phyloP scores from a whole-genome alignment of 345 rosid genomes.

The Clarkia xantiana region DNA sequence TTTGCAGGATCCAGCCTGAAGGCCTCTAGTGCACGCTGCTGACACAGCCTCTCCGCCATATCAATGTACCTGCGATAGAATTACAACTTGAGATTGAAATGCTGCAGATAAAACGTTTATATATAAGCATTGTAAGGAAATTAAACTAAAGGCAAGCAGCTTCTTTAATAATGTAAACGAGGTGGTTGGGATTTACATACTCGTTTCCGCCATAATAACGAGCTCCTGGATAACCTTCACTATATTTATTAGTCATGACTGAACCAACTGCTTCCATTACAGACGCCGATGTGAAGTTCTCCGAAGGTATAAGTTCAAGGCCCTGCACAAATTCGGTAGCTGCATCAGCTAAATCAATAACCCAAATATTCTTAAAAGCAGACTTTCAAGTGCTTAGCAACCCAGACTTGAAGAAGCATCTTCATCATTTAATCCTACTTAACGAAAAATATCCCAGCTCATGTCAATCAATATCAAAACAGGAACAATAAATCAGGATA shows the following conservation, averaged over 20 bases:
- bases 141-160: not conserved
- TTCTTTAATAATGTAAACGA: not conserved
- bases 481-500: not conserved
- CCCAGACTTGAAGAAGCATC: no score
- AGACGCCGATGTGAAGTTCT: slow-evolving; percentile 83
- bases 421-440: no score
- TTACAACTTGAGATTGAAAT: not conserved
- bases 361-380: no score
- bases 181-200: slow-evolving; percentile 22
- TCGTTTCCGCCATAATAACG: slow-evolving; percentile 95
- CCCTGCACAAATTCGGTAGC: slow-evolving; percentile 28
- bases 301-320: slow-evolving; percentile 85
- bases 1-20: slow-evolving; percentile 69
- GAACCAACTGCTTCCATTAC: slow-evolving; percentile 99
- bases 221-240: slow-evolving; percentile 96
- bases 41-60: slow-evolving; percentile 86
- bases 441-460: no score
- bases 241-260: slow-evolving; percentile 90
- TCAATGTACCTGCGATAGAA: slow-evolving; percentile 57
- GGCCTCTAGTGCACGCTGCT: slow-evolving; percentile 82
- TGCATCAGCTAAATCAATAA: not conserved
- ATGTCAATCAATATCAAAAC: not conserved
- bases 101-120: not conserved
- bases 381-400: no score
- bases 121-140: not conserved